Base-by-base conservation (phyloP, 345 rosid genomes). In the Psidium guajava region DNA sequence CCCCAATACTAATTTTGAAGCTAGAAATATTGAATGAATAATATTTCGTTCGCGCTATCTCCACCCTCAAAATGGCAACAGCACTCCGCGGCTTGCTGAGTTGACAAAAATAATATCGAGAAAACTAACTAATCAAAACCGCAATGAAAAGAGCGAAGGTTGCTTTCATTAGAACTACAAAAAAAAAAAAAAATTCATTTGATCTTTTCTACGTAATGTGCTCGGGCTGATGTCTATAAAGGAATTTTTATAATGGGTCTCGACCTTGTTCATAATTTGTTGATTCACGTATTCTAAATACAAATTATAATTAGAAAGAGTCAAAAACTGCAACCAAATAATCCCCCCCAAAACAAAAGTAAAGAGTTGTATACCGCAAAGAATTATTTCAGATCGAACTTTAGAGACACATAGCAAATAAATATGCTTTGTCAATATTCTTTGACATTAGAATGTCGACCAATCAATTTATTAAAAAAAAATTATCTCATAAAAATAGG, bases 101-200 rank as follows among this genome's bases (percentile, higher is more conserved):
- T 40, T 0, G 47, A 20, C 0, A 1, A 64, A 32, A 64, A 8
- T 4, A 64, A 61, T 15, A 0, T 27, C 6, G 2, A 2, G 36
- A n/a, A 7, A 59, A 59, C 36, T 6, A 27, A 59, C 28, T 3
- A 27, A 59, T 15, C 1, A 15, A 64, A 28, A 15, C 16, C 1
- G 8, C 42, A 8, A 28, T 64, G 28, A 32, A 59, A 59, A 13
- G 36, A 13, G 36, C 16, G 22, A 28, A 36, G 8, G 22, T 28
- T 28, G 75, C 42, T 61, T 14, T 59, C 28, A 15, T 61, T 61
- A 28, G 15, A 59, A 27, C 12, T 57, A 25, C 11, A 25, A 59
- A 53, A 64, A 28, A 14, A 11, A 58, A 5, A 12, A 27, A 52
- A 61, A 28, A 28, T 2, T 36, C 47, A 69, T 69, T 1, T 36